Percentiles rank a stretch among this genome's conserved stretches.
phyloP scores from a whole-genome alignment of 176 grass and related monocot genomes.

The Oropetium thomaeum region DNA sequence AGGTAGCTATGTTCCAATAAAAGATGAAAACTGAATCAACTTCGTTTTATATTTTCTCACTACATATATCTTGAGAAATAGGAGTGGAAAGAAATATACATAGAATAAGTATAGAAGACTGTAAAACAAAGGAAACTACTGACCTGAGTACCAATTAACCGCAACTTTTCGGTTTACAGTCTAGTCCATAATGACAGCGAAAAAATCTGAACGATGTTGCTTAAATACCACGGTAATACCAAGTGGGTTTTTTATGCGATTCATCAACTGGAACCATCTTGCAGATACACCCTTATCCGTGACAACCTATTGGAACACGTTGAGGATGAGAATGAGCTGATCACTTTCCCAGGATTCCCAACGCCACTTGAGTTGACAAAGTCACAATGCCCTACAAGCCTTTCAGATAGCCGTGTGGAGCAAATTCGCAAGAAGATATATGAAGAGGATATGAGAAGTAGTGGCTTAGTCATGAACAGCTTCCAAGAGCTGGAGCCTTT shows the following conservation, averaged over 20 bases:
- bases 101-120: not conserved
- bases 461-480: conserved; percentile 58
- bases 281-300: conserved; percentile 28
- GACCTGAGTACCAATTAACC: not conserved
- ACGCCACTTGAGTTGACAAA: conserved; percentile 43
- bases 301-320: conserved; percentile 34
- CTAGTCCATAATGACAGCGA: not conserved
- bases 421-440: conserved; percentile 20
- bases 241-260: not conserved
- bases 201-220: not conserved
- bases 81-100: not conserved
- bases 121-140: not conserved
- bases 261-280: not conserved
- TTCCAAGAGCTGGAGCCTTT: conserved; percentile 53
- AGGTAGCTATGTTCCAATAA: conserved; percentile 12
- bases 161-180: not conserved
- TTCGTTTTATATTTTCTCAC: not conserved
- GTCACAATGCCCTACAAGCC: conserved; percentile 9
- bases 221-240: not conserved
- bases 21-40: not conserved
- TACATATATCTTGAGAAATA: not conserved
- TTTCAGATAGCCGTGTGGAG: not conserved
- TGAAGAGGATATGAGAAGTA: conserved; percentile 34
- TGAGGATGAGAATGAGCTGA: conserved; percentile 39
- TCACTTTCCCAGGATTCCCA: conserved; percentile 48